These are phyloP conservation scores for Oehlia diaphana DNA, from an alignment of 192 early-diverging fungal genomes.

Conservation along the genomic window DNA sequence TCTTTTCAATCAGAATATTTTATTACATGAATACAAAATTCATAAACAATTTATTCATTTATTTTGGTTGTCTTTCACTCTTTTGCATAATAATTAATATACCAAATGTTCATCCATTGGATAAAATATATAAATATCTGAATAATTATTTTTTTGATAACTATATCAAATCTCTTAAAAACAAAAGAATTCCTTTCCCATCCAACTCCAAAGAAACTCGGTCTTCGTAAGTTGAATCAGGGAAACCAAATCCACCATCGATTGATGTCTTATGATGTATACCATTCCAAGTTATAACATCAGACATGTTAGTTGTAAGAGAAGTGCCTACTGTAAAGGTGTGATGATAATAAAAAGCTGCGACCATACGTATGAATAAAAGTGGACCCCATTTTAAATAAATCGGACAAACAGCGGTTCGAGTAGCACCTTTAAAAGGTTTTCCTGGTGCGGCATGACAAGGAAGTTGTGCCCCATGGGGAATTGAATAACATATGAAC, in stretches of 20 bases:
- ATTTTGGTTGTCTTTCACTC: no score
- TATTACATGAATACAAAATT: no score
- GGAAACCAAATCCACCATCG: conserved; percentile 39
- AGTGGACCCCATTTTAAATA: conserved; percentile 37
- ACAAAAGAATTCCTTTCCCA: conserved; percentile 13
- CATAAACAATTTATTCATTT: no score
- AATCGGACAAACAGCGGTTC: conserved; percentile 35
- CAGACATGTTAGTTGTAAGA: conserved; percentile 28
- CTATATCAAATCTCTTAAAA: not conserved
- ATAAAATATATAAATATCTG: no score
- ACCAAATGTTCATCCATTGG: no score
- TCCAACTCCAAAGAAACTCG: conserved; percentile 20
- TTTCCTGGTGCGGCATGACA: not conserved
- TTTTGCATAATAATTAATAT: no score
- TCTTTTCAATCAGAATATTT: no score
- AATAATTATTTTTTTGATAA: not conserved
- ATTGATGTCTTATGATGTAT: conserved; percentile 38
- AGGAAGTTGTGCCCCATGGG: conserved; percentile 19
- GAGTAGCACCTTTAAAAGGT: conserved; percentile 26
- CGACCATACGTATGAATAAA: conserved; percentile 39
- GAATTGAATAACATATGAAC: conserved; percentile 38
- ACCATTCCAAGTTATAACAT: conserved; percentile 42
- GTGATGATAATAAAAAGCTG: conserved; percentile 42
- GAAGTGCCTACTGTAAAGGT: conserved; percentile 37
- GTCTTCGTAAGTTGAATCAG: conserved; percentile 37